These are phyloP conservation scores for Cryptosporidium xiaoi DNA, from an alignment of 169 alveolate genomes.

Conservation along the genomic window DNA sequence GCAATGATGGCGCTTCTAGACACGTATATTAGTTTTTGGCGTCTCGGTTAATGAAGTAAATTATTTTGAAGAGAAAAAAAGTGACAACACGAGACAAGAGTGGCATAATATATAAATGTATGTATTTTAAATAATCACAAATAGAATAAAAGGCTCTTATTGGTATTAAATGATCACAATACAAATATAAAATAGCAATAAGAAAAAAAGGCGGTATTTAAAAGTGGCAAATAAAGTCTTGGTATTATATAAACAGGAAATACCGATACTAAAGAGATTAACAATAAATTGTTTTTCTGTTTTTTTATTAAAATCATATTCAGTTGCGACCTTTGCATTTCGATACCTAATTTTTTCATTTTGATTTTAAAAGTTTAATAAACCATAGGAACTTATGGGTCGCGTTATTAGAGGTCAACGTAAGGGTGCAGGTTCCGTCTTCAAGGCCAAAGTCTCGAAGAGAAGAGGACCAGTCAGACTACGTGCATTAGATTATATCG, in stretches of 20 bases:
- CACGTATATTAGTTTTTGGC: slow-evolving; percentile 50
- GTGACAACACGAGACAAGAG: slow-evolving; percentile 42
- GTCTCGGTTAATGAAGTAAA: slow-evolving; percentile 20
- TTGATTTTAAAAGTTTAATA: too few relatives aligned
- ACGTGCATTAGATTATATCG: slow-evolving; percentile 91
- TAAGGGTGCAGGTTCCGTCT: slow-evolving; percentile 96
- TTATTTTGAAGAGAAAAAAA: neutral
- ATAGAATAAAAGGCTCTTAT: too few relatives aligned
- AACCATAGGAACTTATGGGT: slow-evolving; percentile 71
- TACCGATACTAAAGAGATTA: neutral
- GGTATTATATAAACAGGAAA: neutral
- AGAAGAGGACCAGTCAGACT: slow-evolving; percentile 97
- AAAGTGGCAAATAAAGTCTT: neutral
- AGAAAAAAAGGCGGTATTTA: slow-evolving; percentile 15
- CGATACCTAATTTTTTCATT: too few relatives aligned
- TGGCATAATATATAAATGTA: too few relatives aligned
- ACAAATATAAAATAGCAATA: slow-evolving; percentile 22
- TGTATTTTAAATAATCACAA: too few relatives aligned
- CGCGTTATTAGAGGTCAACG: slow-evolving; percentile 91
- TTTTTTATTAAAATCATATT: slow-evolving; percentile 6
- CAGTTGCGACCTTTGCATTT: neutral
- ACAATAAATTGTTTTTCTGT: slow-evolving; percentile 26
- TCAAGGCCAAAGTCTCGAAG: slow-evolving; percentile 92
- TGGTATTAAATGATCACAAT: slow-evolving; percentile 2
- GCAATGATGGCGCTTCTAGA: neutral